Conservation (phyloP, 2,329 filamentous ascomycete genomes). For the Myriosclerotinia curreyana region DNA sequence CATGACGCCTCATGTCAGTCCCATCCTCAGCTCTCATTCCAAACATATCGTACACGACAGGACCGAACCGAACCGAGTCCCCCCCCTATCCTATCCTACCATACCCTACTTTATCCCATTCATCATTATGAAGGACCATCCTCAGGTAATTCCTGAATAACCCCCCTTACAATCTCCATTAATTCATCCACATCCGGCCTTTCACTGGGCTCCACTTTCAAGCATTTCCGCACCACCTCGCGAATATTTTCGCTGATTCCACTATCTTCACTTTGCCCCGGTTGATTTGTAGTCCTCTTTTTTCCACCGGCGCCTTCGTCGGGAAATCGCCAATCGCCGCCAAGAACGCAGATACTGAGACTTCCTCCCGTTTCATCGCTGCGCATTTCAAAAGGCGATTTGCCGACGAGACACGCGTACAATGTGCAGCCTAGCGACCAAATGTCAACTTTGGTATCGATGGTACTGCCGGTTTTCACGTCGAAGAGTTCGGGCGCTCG, state of each 20-base stretch:
- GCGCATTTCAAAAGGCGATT: slow-evolving; percentile 93
- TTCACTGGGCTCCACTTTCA: slow-evolving; percentile 82
- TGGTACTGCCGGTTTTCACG: slow-evolving; percentile 85
- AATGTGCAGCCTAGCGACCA: slow-evolving; percentile 98
- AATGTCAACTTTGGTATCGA: slow-evolving; percentile 97
- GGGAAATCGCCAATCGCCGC: slow-evolving; percentile 95
- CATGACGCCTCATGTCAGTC: slow-evolving; percentile 6
- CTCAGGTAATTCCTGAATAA: slow-evolving; percentile 65
- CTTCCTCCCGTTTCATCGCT: slow-evolving; percentile 95
- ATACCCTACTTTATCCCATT: neutral
- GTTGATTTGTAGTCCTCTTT: slow-evolving; percentile 40
- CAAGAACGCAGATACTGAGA: slow-evolving; percentile 85
- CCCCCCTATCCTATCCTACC: neutral
- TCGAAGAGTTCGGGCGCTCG: slow-evolving; percentile 97
- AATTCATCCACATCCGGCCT: slow-evolving; percentile 83
- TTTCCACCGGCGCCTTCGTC: slow-evolving; percentile 68
- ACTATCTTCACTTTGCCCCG: slow-evolving; percentile 40
- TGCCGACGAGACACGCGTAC: slow-evolving; percentile 93
- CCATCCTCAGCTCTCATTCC: neutral
- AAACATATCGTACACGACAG: neutral
- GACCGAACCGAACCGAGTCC: neutral
- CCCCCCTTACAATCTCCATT: slow-evolving; percentile 72
- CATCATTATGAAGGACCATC: slow-evolving; percentile 44
- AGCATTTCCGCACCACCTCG: slow-evolving; percentile 81
- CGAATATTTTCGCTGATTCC: slow-evolving; percentile 78